Evolutionary conservation across 179 eudicot species (phyloP), one percentile per base, ranked within the genome.

Genomic region (Vitellaria paradoxa): DNA sequence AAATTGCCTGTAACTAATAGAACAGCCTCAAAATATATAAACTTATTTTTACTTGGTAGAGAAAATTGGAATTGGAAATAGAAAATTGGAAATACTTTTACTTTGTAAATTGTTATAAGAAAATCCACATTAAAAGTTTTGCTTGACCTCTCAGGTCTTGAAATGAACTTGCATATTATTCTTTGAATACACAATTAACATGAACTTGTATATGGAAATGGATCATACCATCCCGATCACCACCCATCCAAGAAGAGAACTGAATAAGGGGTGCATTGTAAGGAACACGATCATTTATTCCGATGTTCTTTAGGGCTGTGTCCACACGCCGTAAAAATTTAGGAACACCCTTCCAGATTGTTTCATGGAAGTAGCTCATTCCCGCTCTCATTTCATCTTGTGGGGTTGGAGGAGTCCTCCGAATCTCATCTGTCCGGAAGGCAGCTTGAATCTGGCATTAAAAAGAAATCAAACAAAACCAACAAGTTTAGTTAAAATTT

Each of bases 321-420:
- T 95, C 99, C 64, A 93, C 91, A 78, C 98, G 98, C 3, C 99
- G 86, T 59, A 95, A 82, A 79, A 95, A 95, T 85, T 90, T 89
- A 4, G 98, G 99, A 60, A 95, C 97, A 49, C 99, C 99, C 82
- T 93, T 91, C 98, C 98, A 93, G 68, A 95, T 93, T 70, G 99
- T 96, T 86, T 96, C 99, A 75, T 96, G 97, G 85, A 96, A 95
- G 86, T 96, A 96, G 85, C 99, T 96, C 99, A 96, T 96, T 79
- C 99, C 99, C 14, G 99, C 99, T 81, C 99, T 93, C 99, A 93
- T 96, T 82, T 95, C 98, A 81, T 95, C 99, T 81, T 93, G 99
- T 69, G 99, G 99, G 24, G 97, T 89, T 13, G 98, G 98, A 68
- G 94, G 91, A 74, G 94, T 85, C 79, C 99, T 90, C 45, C 98